Conservation (phyloP, 2,329 filamentous ascomycete genomes). For the Geosmithia flava region DNA sequence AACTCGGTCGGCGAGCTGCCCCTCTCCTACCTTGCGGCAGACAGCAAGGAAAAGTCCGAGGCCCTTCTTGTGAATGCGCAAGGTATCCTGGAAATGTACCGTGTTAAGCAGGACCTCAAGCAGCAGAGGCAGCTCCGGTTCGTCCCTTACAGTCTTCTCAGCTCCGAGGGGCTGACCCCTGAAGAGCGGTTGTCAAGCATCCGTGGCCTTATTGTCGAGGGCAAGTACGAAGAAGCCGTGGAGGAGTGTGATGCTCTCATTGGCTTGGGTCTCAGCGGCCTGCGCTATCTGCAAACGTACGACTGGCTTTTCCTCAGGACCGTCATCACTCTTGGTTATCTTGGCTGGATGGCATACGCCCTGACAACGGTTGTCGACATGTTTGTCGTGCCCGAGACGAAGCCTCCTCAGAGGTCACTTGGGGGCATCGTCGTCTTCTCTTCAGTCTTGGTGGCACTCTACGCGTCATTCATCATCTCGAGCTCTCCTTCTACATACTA, state of each 20-base stretch:
- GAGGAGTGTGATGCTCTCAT: constrained; percentile 66
- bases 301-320: constrained; percentile 94
- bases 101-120: constrained; percentile 83
- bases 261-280: constrained; percentile 62
- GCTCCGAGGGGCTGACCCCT: constrained; percentile 47
- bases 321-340: constrained; percentile 78
- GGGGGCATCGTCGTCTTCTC: constrained; percentile 56
- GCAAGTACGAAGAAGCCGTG: constrained; percentile 65
- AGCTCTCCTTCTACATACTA: constrained; percentile 79
- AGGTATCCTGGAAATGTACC: constrained; percentile 90
- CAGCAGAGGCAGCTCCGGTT: constrained; percentile 64
- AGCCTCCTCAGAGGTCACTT: constrained; percentile 49
- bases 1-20: constrained; percentile 95
- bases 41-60: constrained; percentile 64
- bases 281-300: constrained; percentile 93
- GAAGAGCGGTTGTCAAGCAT: constrained; percentile 59
- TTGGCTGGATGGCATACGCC: constrained; percentile 92
- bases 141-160: constrained; percentile 60
- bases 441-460: constrained; percentile 62
- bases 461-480: constrained; percentile 68
- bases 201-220: constrained; percentile 50
- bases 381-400: constrained; percentile 66
- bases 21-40: constrained; percentile 64
- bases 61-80: constrained; percentile 76
- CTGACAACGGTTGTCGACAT: constrained; percentile 79